These are phyloP conservation scores for Globisporangium abappressorium DNA, from an alignment of 352 stramenopile genomes.

Conservation along the genomic window DNA sequence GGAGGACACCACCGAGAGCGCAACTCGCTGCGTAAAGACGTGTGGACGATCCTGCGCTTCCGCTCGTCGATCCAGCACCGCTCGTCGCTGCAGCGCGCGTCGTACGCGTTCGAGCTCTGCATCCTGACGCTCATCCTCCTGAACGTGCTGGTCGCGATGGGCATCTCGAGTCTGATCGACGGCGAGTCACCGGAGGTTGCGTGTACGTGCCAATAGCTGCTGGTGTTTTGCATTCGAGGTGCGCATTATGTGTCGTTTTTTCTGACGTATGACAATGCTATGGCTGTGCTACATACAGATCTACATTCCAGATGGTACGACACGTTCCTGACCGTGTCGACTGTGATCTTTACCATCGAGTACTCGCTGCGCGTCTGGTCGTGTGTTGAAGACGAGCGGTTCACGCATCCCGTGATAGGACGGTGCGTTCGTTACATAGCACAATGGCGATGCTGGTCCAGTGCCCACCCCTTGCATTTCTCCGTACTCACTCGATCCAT, in stretches of 20 bases:
- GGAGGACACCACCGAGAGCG: neutral
- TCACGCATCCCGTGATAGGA: constrained; percentile 43
- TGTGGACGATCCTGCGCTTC: constrained; percentile 80
- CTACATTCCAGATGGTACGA: constrained; percentile 61
- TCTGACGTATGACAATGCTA: neutral
- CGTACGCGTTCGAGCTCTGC: constrained; percentile 60
- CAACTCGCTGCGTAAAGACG: constrained; percentile 39
- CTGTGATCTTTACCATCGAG: constrained; percentile 69
- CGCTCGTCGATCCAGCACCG: constrained; percentile 57
- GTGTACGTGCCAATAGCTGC: constrained; percentile 4
- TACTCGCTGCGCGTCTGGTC: constrained; percentile 76
- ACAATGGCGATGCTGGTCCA: neutral
- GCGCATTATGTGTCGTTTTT: neutral
- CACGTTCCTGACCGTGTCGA: constrained; percentile 75
- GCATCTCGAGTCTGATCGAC: constrained; percentile 36
- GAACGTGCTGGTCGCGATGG: constrained; percentile 79
- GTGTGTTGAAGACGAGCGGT: constrained; percentile 78
- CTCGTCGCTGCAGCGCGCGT: constrained; percentile 60
- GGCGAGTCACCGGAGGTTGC: constrained; percentile 9
- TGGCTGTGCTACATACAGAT: constrained; percentile 29
- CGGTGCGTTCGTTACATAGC: constrained; percentile 26
- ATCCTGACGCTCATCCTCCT: constrained; percentile 75
- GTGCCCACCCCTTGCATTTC: neutral
- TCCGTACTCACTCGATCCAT: neutral
- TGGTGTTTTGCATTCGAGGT: neutral